phyloP scores from a whole-genome alignment of 352 stramenopile genomes.

The Aphanomyces invadans region DNA sequence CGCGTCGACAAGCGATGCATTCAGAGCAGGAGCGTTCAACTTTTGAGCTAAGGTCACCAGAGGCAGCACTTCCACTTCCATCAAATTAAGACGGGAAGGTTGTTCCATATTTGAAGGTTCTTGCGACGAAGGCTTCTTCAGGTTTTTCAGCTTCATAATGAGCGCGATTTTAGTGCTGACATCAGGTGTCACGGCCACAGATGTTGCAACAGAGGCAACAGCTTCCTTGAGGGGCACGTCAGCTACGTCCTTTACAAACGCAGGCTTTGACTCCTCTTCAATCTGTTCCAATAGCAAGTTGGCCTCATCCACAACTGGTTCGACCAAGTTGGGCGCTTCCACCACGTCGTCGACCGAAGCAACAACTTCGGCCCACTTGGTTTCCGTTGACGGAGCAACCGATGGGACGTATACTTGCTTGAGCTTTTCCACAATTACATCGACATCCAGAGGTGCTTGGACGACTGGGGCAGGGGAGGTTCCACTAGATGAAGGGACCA shows the following conservation, averaged over 20 bases:
- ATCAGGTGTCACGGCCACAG: no score
- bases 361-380: not conserved
- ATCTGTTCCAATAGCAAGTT: no score
- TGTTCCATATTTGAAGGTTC: not conserved
- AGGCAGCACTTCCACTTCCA: not conserved
- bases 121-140: not conserved
- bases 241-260: not conserved
- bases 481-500: not conserved
- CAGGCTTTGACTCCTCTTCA: not conserved
- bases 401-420: not conserved
- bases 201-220: no score
- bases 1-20: no score
- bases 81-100: not conserved
- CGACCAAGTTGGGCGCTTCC: not conserved
- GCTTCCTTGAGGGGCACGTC: not conserved
- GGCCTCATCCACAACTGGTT: not conserved
- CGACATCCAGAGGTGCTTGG: not conserved
- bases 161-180: not conserved
- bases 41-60: no score
- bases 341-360: not conserved
- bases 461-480: not conserved
- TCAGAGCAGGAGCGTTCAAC: no score
- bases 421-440: slow-evolving; percentile 2
- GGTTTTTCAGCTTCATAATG: not conserved
- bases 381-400: not conserved